Evolutionary conservation across 2,329 filamentous ascomycete genomes (phyloP).

Genomic region (Aspergillus sojae): DNA sequence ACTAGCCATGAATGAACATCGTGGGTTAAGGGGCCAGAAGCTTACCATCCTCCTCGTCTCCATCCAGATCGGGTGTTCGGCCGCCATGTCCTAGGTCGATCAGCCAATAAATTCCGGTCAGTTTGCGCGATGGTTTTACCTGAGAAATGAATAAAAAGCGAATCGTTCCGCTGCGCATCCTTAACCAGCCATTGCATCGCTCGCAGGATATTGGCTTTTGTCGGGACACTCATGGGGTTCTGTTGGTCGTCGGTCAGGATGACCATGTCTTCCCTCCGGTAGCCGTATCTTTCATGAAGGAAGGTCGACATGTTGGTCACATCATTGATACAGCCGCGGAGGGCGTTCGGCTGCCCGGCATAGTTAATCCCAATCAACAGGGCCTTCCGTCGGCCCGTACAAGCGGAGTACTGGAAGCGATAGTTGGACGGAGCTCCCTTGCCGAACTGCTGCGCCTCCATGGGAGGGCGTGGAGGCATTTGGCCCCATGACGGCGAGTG

Average conservation of each 20-base stretch:
- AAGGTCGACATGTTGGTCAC: slow-evolving; percentile 95
- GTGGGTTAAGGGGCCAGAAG: not conserved
- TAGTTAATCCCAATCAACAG: slow-evolving; percentile 95
- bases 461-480: slow-evolving; percentile 67
- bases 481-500: slow-evolving; percentile 56
- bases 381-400: slow-evolving; percentile 84
- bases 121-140: slow-evolving; percentile 53
- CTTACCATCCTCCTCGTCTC: slow-evolving; percentile 71
- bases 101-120: not conserved
- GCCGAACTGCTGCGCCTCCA: slow-evolving; percentile 71
- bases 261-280: slow-evolving; percentile 96
- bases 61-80: slow-evolving; percentile 71
- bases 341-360: slow-evolving; percentile 84
- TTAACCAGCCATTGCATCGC: slow-evolving; percentile 99
- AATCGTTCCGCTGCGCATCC: slow-evolving; percentile 88
- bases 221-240: slow-evolving; percentile 95
- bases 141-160: slow-evolving; percentile 95
- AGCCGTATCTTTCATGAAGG: slow-evolving; percentile 80
- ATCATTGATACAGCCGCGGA: slow-evolving; percentile 94
- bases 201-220: slow-evolving; percentile 88
- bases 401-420: slow-evolving; percentile 89
- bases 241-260: slow-evolving; percentile 94
- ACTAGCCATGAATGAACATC: not conserved
- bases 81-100: slow-evolving; percentile 67
- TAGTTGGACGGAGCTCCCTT: slow-evolving; percentile 78